Percentiles rank a stretch among this genome's conserved stretches.
Evolutionary conservation across 2,329 filamentous ascomycete genomes (phyloP).

Genomic region (Penicillium carneum): DNA sequence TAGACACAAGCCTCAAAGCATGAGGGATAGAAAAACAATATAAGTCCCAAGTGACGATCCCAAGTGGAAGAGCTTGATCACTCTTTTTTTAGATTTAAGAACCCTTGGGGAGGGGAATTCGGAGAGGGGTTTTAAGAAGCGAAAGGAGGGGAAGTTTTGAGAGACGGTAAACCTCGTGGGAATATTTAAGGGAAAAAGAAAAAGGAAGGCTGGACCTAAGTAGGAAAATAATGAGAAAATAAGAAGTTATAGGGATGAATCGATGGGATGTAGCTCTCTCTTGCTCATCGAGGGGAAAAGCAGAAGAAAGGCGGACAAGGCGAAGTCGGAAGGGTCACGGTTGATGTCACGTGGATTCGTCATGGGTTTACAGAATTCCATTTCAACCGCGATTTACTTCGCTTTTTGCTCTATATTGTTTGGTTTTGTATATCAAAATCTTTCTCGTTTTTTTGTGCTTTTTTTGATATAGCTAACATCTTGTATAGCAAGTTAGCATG

Average conservation of each 20-base stretch:
- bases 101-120: slow-evolving; percentile 26
- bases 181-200: not conserved
- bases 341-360: slow-evolving; percentile 48
- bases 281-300: slow-evolving; percentile 37
- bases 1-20: slow-evolving; percentile 38
- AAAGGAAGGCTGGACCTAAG: slow-evolving; percentile 8
- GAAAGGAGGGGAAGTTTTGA: slow-evolving; percentile 33
- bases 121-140: slow-evolving; percentile 36
- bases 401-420: not conserved
- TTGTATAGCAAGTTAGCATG: slow-evolving; percentile 1
- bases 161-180: slow-evolving; percentile 25
- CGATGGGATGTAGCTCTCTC: slow-evolving; percentile 34
- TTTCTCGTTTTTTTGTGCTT: not conserved
- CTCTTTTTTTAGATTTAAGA: slow-evolving; percentile 29
- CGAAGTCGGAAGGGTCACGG: slow-evolving; percentile 38
- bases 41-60: slow-evolving; percentile 29
- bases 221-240: slow-evolving; percentile 5
- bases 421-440: not conserved
- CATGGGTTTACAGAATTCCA: slow-evolving; percentile 41
- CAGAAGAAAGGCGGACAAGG: slow-evolving; percentile 35
- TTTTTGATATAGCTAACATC: not conserved
- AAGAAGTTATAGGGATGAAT: slow-evolving; percentile 28
- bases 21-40: slow-evolving; percentile 28
- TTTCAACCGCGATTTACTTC: not conserved
- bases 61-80: slow-evolving; percentile 28